Evolutionary conservation across 1,139 yeast genomes (phyloP).

Genomic region (Blastobotrys raffinosifermentans): DNA sequence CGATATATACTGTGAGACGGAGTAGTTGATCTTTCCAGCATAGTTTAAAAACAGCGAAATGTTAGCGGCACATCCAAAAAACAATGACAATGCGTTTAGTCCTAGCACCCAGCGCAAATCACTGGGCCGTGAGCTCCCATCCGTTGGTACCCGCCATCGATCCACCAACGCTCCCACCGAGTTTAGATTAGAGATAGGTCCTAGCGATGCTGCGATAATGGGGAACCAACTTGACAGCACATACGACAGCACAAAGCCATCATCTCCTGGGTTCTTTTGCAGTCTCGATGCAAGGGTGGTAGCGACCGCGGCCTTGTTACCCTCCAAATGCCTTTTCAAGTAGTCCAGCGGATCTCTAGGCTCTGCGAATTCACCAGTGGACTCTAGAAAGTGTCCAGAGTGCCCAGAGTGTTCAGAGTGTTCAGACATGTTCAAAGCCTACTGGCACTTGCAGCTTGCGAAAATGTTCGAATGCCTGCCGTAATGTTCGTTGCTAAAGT

Average conservation of each 20-base stretch:
- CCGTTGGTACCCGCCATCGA: conserved; percentile 48
- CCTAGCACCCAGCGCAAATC: conserved; percentile 44
- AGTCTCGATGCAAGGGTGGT: conserved; percentile 6
- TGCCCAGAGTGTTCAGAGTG: no score
- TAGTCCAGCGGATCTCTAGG: no score
- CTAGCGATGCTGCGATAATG: conserved; percentile 65
- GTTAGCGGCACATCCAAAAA: conserved; percentile 62
- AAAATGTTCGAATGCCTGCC: no score
- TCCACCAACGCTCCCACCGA: conserved; percentile 68
- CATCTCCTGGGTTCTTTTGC: conserved; percentile 17
- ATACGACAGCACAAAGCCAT: conserved; percentile 43
- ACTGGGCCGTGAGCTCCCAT: conserved; percentile 23
- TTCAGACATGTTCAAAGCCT: no score
- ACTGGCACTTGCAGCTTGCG: no score
- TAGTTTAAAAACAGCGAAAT: conserved; percentile 61
- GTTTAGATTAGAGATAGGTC: conserved; percentile 70
- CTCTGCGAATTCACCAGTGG: no score
- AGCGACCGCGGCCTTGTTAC: neutral
- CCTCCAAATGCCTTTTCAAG: no score
- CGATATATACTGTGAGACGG: conserved; percentile 53
- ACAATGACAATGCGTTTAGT: conserved; percentile 57
- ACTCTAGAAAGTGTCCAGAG: no score
- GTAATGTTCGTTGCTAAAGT: no score
- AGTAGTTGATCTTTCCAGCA: conserved; percentile 50
- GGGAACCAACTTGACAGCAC: conserved; percentile 62